Evolutionary conservation across 805 yeast genomes (phyloP).

Genomic region (Lachancea kluyveri): DNA sequence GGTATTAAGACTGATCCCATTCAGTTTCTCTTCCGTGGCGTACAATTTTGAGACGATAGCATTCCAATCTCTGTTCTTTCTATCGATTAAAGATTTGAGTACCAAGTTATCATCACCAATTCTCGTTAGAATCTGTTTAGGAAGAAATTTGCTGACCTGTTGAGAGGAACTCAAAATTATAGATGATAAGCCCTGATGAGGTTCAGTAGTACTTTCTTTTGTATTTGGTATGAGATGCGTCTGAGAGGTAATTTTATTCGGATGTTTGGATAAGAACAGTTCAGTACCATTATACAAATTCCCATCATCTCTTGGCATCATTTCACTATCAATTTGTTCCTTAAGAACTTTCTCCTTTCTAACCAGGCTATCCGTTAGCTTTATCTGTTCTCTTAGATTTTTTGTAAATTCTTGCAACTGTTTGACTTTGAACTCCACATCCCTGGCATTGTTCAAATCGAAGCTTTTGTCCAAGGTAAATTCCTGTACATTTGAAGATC

Average conservation of each 20-base stretch:
- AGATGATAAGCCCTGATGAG: conserved; percentile 14
- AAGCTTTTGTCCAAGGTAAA: conserved; percentile 9
- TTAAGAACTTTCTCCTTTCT: conserved; percentile 6
- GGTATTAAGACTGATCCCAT: conserved; percentile 9
- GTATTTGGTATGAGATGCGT: too few species aligned
- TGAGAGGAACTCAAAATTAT: conserved; percentile 13
- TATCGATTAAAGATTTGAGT: conserved; percentile 17
- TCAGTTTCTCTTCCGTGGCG: conserved; percentile 11
- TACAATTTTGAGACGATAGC: conserved; percentile 17
- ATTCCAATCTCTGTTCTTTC: conserved; percentile 23
- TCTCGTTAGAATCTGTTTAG: conserved; percentile 14
- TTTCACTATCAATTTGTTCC: not conserved
- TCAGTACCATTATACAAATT: too few species aligned
- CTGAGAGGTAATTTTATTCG: too few species aligned
- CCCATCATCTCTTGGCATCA: too few species aligned
- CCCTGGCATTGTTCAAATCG: conserved; percentile 6
- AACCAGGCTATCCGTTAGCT: conserved; percentile 10
- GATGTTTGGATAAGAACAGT: too few species aligned
- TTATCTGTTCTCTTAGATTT: conserved; percentile 16
- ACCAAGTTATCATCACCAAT: conserved; percentile 22
- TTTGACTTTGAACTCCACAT: conserved; percentile 20
- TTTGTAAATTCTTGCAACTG: conserved; percentile 26
- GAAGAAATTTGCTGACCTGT: conserved; percentile 16
- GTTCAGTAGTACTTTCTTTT: too few species aligned
- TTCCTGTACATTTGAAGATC: conserved; percentile 8